phyloP scores from a whole-genome alignment of 2,329 filamentous ascomycete genomes.

The Myrmaecium sp. region DNA sequence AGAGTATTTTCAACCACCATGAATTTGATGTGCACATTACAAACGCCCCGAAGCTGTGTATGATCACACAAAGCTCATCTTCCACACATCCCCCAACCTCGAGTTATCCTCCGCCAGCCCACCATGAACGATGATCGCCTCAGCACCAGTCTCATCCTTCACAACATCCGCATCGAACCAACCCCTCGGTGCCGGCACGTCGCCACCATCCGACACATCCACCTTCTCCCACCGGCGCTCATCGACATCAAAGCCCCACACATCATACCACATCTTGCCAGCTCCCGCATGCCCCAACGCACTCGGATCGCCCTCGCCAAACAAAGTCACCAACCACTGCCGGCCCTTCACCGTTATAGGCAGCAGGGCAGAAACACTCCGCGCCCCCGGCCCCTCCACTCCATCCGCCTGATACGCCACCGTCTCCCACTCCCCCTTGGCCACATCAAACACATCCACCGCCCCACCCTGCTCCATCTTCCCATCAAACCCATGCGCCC shows the following conservation, averaged over 20 bases:
- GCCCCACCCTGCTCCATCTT: slow-evolving; percentile 50
- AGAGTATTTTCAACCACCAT: no score
- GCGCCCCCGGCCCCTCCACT: slow-evolving; percentile 25
- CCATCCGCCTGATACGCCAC: slow-evolving; percentile 25
- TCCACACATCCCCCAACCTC: slow-evolving; percentile 34
- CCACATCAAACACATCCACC: slow-evolving; percentile 42
- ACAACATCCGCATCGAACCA: slow-evolving; percentile 38
- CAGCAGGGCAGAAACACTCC: slow-evolving; percentile 33
- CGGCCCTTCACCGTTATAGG: slow-evolving; percentile 21
- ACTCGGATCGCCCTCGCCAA: slow-evolving; percentile 38
- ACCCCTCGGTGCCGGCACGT: slow-evolving; percentile 26
- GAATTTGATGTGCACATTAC: no score
- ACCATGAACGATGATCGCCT: slow-evolving; percentile 30
- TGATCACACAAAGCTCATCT: slow-evolving; percentile 23
- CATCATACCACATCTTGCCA: slow-evolving; percentile 37
- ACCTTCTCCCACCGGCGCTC: slow-evolving; percentile 19
- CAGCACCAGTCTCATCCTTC: slow-evolving; percentile 12
- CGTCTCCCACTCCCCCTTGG: slow-evolving; percentile 24
- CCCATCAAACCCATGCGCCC: slow-evolving; percentile 70
- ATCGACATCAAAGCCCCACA: slow-evolving; percentile 28
- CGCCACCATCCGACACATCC: slow-evolving; percentile 9
- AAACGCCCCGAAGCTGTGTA: no score
- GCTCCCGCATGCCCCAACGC: slow-evolving; percentile 36
- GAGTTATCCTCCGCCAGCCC: slow-evolving; percentile 36
- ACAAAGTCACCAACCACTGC: slow-evolving; percentile 30